Base-by-base conservation (phyloP, 1,284 basidiomycete genomes). In the Caloboletus firmus region DNA sequence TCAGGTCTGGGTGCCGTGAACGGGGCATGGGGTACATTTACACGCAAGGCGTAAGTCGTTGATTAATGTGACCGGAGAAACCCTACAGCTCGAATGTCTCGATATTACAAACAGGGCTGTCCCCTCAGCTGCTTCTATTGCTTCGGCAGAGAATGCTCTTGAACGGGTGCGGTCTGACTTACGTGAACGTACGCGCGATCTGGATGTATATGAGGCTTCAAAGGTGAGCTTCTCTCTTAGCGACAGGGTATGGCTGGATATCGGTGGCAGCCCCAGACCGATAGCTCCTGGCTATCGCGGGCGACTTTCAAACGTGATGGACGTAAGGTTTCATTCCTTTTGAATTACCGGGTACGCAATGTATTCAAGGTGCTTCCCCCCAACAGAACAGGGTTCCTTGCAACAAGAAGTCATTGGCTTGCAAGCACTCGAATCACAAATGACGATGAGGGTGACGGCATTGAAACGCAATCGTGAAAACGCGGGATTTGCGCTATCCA, bases 1-100 rank as follows among this genome's bases (percentile, higher is more conserved):
- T 89, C 88, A 0, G 89, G 89, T 0, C 85, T 89, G 55, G 89
- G 89, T 59, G 85, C 88, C 2, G 76, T 88, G 36, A 83, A 79
- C 57, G 84, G 80, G 44, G 78, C 81, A 0, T 88, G 86, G 85
- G 72, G 71, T 18, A 74, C 69, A 57, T 72, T 78, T 55, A 28
- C 51, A 43, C 51, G 55, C 45, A 45, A 49, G 52, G 55, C 58
- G 68, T 67, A 59, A 56, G 68, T 63, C 49, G 30, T 60, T 45
- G 44, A 53, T 64, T 56, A 52, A 50, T 61, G 39, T 52, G 55
- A 49, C 47, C 10, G 28, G 37, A 40, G 45, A 44, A 52, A 48
- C 17, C 20, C 32, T 48, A 45, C 52, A 39, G 31, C 49, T 55
- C 41, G n/a, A 56, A 24, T 43, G 52, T 66, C 57, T 59, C 20